Conservation (phyloP, 306 rosid species). For the Heteromeles arbutifolia region DNA sequence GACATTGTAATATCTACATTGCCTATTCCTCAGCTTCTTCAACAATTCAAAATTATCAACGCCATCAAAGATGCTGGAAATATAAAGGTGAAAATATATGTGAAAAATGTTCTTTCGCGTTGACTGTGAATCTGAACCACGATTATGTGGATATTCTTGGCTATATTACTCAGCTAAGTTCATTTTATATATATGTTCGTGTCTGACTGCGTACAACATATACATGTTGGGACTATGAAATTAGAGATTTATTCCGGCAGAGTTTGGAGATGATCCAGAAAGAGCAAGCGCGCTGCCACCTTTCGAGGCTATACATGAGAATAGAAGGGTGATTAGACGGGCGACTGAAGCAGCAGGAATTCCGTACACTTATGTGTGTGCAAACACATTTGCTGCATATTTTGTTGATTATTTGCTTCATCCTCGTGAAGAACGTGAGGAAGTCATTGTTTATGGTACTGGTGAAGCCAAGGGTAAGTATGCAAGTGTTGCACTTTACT, state of each 20-base stretch:
- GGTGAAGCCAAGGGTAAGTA: constrained; percentile 31
- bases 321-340: constrained; percentile 39
- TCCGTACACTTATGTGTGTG: constrained; percentile 27
- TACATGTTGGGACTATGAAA: neutral
- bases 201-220: neutral
- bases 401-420: constrained; percentile 27
- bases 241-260: constrained; percentile 46
- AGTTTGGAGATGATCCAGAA: constrained; percentile 33
- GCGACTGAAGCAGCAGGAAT: constrained; percentile 40
- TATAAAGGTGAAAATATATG: constrained; percentile 30
- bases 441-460: constrained; percentile 30
- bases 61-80: constrained; percentile 42
- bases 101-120: neutral
- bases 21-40: constrained; percentile 37
- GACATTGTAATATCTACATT: constrained; percentile 41
- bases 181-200: neutral
- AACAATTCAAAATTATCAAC: constrained; percentile 36
- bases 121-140: neutral
- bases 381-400: constrained; percentile 35
- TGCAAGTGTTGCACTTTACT: neutral
- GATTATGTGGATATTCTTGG: neutral
- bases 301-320: constrained; percentile 29
- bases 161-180: neutral
- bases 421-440: constrained; percentile 17
- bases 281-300: constrained; percentile 33